Evolutionary conservation across 768 basidiomycete genomes (phyloP).

Genomic region (Leccinum incarnatum): DNA sequence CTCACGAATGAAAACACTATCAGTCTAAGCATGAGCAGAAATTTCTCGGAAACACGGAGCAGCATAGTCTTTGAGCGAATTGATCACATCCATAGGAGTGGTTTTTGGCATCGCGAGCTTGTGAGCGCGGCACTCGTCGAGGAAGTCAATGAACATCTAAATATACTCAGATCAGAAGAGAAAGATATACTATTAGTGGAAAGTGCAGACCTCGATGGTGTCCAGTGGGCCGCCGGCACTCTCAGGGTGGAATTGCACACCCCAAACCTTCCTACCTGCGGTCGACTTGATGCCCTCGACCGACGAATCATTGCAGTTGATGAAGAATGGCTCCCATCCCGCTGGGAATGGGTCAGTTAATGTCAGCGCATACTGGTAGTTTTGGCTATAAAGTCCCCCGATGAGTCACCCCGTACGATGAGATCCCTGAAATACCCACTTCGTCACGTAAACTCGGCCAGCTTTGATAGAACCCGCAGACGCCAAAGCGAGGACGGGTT

Average conservation of each 20-base stretch:
- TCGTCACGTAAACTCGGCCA: conserved; percentile 96
- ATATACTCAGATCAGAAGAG: too few species aligned
- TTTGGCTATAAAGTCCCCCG: conserved; percentile 57
- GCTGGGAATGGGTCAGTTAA: conserved; percentile 92
- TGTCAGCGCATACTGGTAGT: conserved; percentile 95
- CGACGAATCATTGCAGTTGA: conserved; percentile 98
- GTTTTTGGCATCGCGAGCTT: neutral
- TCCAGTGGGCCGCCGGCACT: conserved; percentile 98
- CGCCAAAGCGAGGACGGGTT: conserved; percentile 94
- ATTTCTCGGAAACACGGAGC: conserved; percentile 20
- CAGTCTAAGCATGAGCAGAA: conserved; percentile 30
- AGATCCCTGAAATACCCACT: conserved; percentile 40
- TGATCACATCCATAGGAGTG: conserved; percentile 1
- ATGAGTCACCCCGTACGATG: neutral
- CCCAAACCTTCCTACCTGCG: conserved; percentile 85
- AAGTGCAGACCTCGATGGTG: conserved; percentile 38
- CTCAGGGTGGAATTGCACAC: conserved; percentile 99
- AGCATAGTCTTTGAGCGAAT: conserved; percentile 2
- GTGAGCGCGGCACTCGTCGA: too few species aligned
- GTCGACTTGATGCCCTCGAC: conserved; percentile 99
- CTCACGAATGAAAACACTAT: neutral
- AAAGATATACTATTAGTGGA: too few species aligned
- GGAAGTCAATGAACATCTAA: too few species aligned
- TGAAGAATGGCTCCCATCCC: conserved; percentile 99
- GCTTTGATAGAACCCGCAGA: conserved; percentile 91